Base-by-base conservation (phyloP, 2,329 filamentous ascomycete species). In the Dactylonectria macrodidyma region DNA sequence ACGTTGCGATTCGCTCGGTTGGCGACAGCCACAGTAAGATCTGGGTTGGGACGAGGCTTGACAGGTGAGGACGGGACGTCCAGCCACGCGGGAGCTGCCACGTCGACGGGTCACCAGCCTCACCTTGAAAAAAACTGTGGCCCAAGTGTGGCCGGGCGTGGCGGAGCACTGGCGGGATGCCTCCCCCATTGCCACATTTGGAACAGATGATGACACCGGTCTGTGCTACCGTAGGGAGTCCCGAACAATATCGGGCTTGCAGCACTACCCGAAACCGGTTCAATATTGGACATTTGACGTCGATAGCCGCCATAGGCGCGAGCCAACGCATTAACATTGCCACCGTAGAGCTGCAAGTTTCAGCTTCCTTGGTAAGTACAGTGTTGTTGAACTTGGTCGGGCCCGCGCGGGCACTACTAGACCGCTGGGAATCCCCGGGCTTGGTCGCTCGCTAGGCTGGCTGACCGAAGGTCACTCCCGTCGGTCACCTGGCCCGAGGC, bases 41-140 rank as follows among this genome's bases (percentile, higher is more conserved):
- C 57, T 62, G 62, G 52, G 57, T 56, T 66, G 65, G 59, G 60
- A 52, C 62, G 47, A 72, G 65, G 60, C 69, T 74, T 73, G 60
- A 69, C 66, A 66, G 61, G 58, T 65, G 61, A 66, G 44, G 62
- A 63, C 70, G 74, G 70, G 69, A 67, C 70, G 68, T 69, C 70
- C 77, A 79, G 78, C 78, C 76, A 79, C 77, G 77, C 70, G 72
- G 72, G 67, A 74, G 64, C 69, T 82, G 83, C 82, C 83, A 85
- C 83, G 83, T 84, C 82, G 82, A 73, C 62, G 59, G 58, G 66
- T 30, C 74, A 71, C 81, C 76, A 84, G 81, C 81, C 82, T 82
- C 81, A 81, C 70, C 59, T 71, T 71, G 63, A 51, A 47, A 62
- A 68, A 51, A 67, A 69, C 59, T 64, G 65, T 75, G 70, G 60